Base-by-base conservation (phyloP, 805 yeast species). In the Metschnikowia vanudenii region DNA sequence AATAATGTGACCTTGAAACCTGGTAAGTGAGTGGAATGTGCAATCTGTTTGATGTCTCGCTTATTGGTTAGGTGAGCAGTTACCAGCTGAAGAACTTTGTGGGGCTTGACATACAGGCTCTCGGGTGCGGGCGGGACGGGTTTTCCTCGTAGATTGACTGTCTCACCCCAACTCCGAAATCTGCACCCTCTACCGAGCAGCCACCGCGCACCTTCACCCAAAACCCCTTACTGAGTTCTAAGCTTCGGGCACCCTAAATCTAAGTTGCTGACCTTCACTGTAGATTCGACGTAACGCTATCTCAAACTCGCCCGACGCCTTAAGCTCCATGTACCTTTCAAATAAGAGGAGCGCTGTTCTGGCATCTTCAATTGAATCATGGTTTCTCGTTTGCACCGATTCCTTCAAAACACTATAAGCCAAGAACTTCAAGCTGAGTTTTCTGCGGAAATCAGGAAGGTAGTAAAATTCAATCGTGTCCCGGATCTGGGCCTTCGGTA, bases 321-420 rank as follows among this genome's bases (percentile, higher is more conserved):
- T 69, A 52, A 92, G 72, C 52, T 84, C 83, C 58, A 79, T 65
- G 59, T 88, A 92, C 58, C 80, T 82, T 50, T 80, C 79, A 68
- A 88, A 95, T 30, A 94, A 68, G 37, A 79, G 65, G 55, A 94
- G 73, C 0, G 99, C 98, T 10, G 95, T 85, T 46, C 75, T 71
- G 0, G 99, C 97, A 69, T 94, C 99, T 60, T 94, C 99, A 37
- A 94, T 90, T 0, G 98, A 92, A 62, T 95, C 98, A 65, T 94
- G 99, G 60, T 92, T 92, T 1, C 94, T 96, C 2, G 81, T 82
- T 63, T 94, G 99, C 28, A 95, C 96, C 40, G 81, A 77, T 51
- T 81, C 82, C 29, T 78, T 78, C 43, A 94, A 71, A 39, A 92
- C 73, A 24, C 81, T 81, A 76, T 90, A 90, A 11, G 96, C 89